phyloP scores from a whole-genome alignment of 1,284 basidiomycete species.

The Trametes sp. region DNA sequence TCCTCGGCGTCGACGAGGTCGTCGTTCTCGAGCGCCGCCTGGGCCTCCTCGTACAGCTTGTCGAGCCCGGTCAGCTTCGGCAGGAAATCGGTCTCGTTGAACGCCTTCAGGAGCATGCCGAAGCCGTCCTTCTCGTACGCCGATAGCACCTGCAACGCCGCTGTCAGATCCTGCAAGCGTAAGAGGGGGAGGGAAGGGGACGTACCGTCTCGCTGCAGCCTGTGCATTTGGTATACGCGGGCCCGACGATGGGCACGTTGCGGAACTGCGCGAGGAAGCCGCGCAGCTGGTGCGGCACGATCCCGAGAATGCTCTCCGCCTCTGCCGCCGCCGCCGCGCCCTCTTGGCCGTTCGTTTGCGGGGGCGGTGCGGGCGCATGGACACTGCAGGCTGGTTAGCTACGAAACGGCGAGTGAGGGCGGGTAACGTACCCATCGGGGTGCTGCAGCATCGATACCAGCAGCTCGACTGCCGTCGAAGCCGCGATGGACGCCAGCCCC shows the following conservation, averaged over 20 bases:
- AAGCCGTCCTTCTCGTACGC: constrained; percentile 83
- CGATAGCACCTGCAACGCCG: constrained; percentile 46
- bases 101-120: constrained; percentile 81
- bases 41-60: constrained; percentile 80
- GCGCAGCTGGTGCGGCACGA: constrained; percentile 93
- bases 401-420: background rate
- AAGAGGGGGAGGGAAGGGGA: background rate
- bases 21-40: constrained; percentile 76
- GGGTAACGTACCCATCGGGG: constrained; percentile 74
- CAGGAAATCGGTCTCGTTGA: constrained; percentile 86
- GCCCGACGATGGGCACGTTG: constrained; percentile 84
- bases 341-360: constrained; percentile 41
- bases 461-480: constrained; percentile 91
- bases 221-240: constrained; percentile 89
- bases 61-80: constrained; percentile 89
- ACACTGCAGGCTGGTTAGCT: constrained; percentile 50
- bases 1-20: constrained; percentile 81
- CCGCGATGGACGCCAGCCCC: constrained; percentile 92
- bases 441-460: constrained; percentile 92
- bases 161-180: background rate
- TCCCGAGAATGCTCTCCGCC: constrained; percentile 73
- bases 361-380: constrained; percentile 71
- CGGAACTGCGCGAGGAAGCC: constrained; percentile 90
- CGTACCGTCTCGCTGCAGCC: constrained; percentile 83
- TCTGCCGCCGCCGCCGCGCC: constrained; percentile 40